Conservation (phyloP, 176 grass and related monocot genomes). For the Musa schizocarpa region DNA sequence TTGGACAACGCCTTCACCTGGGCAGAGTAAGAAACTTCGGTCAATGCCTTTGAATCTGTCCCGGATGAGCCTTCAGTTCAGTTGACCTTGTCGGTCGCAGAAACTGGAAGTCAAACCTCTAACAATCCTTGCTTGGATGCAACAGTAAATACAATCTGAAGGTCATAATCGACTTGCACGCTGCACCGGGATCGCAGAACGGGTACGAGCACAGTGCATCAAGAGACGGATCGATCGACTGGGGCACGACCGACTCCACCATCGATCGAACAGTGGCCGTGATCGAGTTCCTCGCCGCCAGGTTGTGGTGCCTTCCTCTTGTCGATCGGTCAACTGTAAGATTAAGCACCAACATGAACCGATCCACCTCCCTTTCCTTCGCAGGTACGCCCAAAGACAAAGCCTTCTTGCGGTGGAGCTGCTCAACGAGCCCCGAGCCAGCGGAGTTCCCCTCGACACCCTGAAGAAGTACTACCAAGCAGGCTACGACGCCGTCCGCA, state of each 20-base stretch:
- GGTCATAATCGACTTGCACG: conserved; percentile 53
- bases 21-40: conserved; percentile 45
- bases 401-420: conserved; percentile 59
- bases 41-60: too few relatives aligned
- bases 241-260: conserved; percentile 37
- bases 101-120: too few relatives aligned
- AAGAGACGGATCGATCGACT: conserved; percentile 39
- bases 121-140: too few relatives aligned
- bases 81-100: too few relatives aligned
- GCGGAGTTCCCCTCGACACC: conserved; percentile 25
- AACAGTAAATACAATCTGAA: conserved; percentile 41
- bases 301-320: conserved; percentile 8
- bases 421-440: conserved; percentile 52
- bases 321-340: neutral
- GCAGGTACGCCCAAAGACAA: conserved; percentile 34
- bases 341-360: too few relatives aligned
- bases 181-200: conserved; percentile 49
- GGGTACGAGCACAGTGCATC: conserved; percentile 41
- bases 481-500: conserved; percentile 51
- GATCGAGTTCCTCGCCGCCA: conserved; percentile 48
- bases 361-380: too few relatives aligned
- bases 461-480: conserved; percentile 51
- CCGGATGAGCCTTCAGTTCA: too few relatives aligned
- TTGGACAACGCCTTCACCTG: conserved; percentile 72
- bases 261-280: conserved; percentile 43